Conservation (phyloP, 192 early-diverging fungal genomes). For the Gigaspora rosea region DNA sequence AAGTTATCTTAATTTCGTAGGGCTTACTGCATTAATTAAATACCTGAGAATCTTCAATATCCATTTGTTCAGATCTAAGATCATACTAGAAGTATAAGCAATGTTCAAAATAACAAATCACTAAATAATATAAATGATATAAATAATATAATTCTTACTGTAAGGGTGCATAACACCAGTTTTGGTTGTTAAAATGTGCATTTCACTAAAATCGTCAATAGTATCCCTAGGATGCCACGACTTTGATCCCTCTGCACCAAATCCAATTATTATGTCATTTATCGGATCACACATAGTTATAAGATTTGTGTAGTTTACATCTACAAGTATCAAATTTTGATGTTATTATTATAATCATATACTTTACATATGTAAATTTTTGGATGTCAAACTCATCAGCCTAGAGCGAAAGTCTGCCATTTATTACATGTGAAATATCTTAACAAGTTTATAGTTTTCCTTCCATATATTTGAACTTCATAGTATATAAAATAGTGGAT, state of each 20-base stretch:
- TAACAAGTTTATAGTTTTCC: no score
- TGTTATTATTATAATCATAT: background rate
- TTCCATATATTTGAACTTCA: no score
- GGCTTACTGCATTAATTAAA: background rate
- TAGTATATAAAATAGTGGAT: no score
- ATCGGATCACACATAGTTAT: slow-evolving; percentile 17
- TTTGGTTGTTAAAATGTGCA: slow-evolving; percentile 22
- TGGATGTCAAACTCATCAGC: no score
- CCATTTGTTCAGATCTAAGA: slow-evolving; percentile 19
- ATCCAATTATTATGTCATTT: slow-evolving; percentile 29
- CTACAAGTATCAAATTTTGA: background rate
- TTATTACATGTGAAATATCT: background rate
- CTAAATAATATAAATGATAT: background rate
- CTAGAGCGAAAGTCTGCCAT: no score
- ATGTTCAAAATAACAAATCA: background rate
- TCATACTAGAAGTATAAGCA: background rate
- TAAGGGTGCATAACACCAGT: slow-evolving; percentile 8
- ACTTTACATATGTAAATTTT: background rate
- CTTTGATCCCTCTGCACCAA: slow-evolving; percentile 4
- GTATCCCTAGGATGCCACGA: slow-evolving; percentile 11
- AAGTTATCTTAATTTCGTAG: background rate
- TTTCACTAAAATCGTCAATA: background rate
- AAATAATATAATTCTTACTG: slow-evolving; percentile 4
- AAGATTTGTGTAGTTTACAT: background rate
- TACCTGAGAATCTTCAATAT: slow-evolving; percentile 9